These are phyloP conservation scores for Aurinia saxatilis DNA, from an alignment of 345 rosid species.

Conservation along the genomic window DNA sequence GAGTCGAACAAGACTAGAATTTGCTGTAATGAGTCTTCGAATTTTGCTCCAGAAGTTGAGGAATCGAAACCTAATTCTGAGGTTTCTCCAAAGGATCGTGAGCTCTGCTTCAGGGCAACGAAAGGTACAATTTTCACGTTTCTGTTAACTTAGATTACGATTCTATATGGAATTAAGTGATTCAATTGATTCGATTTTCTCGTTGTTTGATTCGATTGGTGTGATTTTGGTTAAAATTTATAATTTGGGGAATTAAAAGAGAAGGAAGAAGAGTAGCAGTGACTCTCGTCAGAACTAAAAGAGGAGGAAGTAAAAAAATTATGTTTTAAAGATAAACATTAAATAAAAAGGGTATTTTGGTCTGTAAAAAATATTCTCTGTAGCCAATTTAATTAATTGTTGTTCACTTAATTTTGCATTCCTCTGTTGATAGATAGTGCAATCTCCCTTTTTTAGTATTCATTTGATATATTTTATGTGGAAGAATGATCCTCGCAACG, in stretches of 20 bases:
- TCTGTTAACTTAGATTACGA: background rate
- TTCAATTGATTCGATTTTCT: background rate
- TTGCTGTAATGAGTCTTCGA: slow-evolving; percentile 10
- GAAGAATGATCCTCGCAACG: too few relatives aligned
- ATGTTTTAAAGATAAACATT: too few relatives aligned
- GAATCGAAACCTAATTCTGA: slow-evolving; percentile 30
- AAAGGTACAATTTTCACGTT: slow-evolving; percentile 43
- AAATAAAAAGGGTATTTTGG: too few relatives aligned
- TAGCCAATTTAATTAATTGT: too few relatives aligned
- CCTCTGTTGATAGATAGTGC: too few relatives aligned
- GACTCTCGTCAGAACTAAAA: too few relatives aligned
- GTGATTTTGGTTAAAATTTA: background rate
- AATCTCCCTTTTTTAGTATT: too few relatives aligned
- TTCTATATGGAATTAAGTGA: background rate
- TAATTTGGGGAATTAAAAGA: slow-evolving; percentile 13
- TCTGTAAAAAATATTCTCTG: too few relatives aligned
- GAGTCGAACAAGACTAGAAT: slow-evolving; percentile 3
- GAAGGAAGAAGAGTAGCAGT: too few relatives aligned
- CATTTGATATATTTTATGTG: too few relatives aligned
- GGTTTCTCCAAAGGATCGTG: slow-evolving; percentile 30
- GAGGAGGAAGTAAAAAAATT: too few relatives aligned
- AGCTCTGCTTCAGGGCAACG: slow-evolving; percentile 23
- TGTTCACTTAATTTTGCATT: too few relatives aligned
- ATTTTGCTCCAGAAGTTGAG: slow-evolving; percentile 17
- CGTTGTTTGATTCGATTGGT: background rate